Evolutionary conservation across 768 basidiomycete species (phyloP).

Genomic region (Boletus vinaceobasis): DNA sequence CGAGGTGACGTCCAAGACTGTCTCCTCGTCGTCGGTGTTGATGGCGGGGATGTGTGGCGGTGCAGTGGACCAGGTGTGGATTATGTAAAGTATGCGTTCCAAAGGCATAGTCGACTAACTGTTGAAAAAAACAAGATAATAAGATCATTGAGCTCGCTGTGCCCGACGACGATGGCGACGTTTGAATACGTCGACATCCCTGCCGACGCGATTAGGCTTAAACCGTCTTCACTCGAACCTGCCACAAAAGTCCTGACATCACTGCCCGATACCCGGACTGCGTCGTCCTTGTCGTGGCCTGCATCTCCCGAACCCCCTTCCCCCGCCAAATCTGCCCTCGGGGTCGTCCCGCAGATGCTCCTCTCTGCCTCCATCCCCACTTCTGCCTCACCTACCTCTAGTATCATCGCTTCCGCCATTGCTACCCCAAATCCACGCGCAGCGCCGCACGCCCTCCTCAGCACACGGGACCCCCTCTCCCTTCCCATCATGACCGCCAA

Average conservation of each 20-base stretch:
- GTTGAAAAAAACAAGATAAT: too few species aligned
- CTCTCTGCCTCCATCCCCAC: slow-evolving; percentile 20
- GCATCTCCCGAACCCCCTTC: slow-evolving; percentile 10
- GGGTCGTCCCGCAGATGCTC: slow-evolving; percentile 41
- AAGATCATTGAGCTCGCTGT: not conserved
- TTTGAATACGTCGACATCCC: slow-evolving; percentile 43
- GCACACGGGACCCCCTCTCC: slow-evolving; percentile 66
- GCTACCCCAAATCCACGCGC: slow-evolving; percentile 21
- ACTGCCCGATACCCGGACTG: too few species aligned
- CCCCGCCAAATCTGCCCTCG: slow-evolving; percentile 32
- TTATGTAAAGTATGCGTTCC: too few species aligned
- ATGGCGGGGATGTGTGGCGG: slow-evolving; percentile 8
- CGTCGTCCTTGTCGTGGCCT: slow-evolving; percentile 10
- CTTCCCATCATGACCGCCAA: slow-evolving; percentile 60
- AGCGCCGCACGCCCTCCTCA: slow-evolving; percentile 36
- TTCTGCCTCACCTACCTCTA: slow-evolving; percentile 7
- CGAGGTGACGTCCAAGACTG: slow-evolving; percentile 2
- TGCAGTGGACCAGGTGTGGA: not conserved
- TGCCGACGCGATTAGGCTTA: slow-evolving; percentile 35
- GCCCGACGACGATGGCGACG: slow-evolving; percentile 26
- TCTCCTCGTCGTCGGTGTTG: too few species aligned
- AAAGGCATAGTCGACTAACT: too few species aligned
- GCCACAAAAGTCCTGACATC: slow-evolving; percentile 41
- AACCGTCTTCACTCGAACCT: slow-evolving; percentile 29
- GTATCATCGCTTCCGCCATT: slow-evolving; percentile 17